Conservation (phyloP, 129 eudicot species). For the Chrysanthemum makinoi region DNA sequence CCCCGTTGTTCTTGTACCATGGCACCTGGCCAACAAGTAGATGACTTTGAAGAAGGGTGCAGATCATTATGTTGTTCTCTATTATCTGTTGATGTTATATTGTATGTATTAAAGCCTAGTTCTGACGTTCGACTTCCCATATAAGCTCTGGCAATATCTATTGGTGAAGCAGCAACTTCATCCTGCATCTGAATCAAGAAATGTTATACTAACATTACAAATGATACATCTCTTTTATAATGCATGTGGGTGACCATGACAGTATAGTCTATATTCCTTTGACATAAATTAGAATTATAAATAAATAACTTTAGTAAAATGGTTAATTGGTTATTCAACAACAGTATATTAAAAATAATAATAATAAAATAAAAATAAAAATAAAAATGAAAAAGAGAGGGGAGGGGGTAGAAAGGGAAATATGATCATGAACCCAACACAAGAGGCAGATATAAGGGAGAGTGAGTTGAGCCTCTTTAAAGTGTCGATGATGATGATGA, state of each 20-base stretch:
- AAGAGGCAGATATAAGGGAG: too few species aligned
- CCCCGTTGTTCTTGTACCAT: constrained; percentile 62
- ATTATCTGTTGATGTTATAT: constrained; percentile 32
- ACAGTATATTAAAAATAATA: too few species aligned
- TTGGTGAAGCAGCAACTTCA: constrained; percentile 74
- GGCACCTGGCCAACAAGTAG: constrained; percentile 90
- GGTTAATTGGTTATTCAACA: too few species aligned
- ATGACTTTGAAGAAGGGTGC: constrained; percentile 53
- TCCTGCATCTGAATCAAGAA: constrained; percentile 46
- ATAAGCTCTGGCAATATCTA: constrained; percentile 89
- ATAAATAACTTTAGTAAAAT: not conserved
- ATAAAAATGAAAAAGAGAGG: too few species aligned
- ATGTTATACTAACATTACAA: not conserved
- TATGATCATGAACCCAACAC: not conserved
- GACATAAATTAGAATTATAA: not conserved
- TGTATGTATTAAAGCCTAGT: constrained; percentile 43
- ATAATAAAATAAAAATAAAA: too few species aligned
- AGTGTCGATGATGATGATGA: too few species aligned
- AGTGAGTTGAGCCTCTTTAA: too few species aligned
- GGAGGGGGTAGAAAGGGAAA: not conserved
- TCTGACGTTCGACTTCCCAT: constrained; percentile 75
- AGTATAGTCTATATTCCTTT: constrained; percentile 8
- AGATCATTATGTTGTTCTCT: constrained; percentile 34
- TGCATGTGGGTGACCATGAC: constrained; percentile 3
- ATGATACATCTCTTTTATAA: not conserved